Base-by-base conservation (phyloP, 2,329 filamentous ascomycete species). In the Colletotrichum godetiae region DNA sequence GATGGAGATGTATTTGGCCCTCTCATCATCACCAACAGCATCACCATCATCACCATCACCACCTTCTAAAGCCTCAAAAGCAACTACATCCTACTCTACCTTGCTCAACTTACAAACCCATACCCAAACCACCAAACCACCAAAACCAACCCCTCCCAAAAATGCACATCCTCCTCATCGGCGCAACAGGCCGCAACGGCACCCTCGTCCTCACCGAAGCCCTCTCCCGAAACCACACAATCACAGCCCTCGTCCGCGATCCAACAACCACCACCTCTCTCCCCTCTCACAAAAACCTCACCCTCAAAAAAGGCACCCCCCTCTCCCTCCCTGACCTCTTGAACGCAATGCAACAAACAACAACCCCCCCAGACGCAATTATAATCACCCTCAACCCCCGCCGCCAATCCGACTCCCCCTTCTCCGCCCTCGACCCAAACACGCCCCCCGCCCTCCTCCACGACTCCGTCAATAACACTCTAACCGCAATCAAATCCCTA, bases 321-420 rank as follows among this genome's bases (percentile, higher is more conserved):
- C 75, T 82, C 35, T 80, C 81, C 12, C 75, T 76, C 37, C 49
- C 78, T n/a, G 81, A 85, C 76, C 78, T 88, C 58, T 76, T 78
- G 53, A 73, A 58, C 49, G 84, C 84, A 2, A 81, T 86, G 70
- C n/a, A 19, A 10, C n/a, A 19, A 10, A 75, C 77, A 1, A 73
- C 78, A 10, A 49, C 12, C 1, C 64, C 64, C 10, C 78, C 78
- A 12, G 77, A 82, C 57, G 85, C 83, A 5, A 80, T 90, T 29
- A 79, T 90, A 49, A 80, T 87, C 24, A 86, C 89, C 0, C 84
- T 91, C 13, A 86, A 83, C 72, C 84, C 87, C 1, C 82, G 83
- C 6, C 84, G 87, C 42, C 79, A 79, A 7, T 82, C 80, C 27
- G 86, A 87, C 67, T 86, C 80, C 49, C 88, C 86, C 4, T 89